Evolutionary conservation across 179 eudicot genomes (phyloP), one percentile per base, ranked within the genome.

Genomic region (Amaranthus tricolor): DNA sequence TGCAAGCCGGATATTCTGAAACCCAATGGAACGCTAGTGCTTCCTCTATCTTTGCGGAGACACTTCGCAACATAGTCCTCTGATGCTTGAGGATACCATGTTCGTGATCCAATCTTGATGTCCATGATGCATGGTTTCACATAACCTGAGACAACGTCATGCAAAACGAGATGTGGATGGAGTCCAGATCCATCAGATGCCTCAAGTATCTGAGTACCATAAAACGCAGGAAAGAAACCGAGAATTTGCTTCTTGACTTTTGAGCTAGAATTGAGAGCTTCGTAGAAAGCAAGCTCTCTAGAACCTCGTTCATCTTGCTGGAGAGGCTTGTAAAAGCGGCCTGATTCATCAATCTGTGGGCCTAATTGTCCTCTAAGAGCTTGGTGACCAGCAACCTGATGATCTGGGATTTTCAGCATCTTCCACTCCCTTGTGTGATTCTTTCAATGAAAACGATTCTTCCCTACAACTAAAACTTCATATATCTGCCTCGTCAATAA

Each of bases 311-410:
- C 90, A 47, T 82, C 85, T 6, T 87, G 76, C 76, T 93, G 99
- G 44, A 95, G 95, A 80, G 97, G 99, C 87, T 95, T 93, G 89
- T 89, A 95, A 68, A 95, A 95, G 59, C 82, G 84, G 15, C 99
- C 98, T 1, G 87, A 86, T 67, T 77, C 89, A 66, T 94, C 98
- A 7, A 90, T 67, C 43, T 87, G 91, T 0, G 98, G 97, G 7
- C 98, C 97, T 53, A 92, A 86, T 75, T 83, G 74, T 51, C 97
- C 97, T 17, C 79, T 68, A 45, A 49, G 50, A 24, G 95, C 97
- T 65, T 60, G 85, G 85, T 95, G 99, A 2, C 99, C 99, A 14
- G 97, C 98, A 73, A 93, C 98, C 80, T 95, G 99, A 83, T 95
- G 97, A 66, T 74, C 81, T 40, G 98, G 93, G 55, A 53, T 15